Evolutionary conservation across 345 rosid species (phyloP).

Genomic region (Garcia nutans): DNA sequence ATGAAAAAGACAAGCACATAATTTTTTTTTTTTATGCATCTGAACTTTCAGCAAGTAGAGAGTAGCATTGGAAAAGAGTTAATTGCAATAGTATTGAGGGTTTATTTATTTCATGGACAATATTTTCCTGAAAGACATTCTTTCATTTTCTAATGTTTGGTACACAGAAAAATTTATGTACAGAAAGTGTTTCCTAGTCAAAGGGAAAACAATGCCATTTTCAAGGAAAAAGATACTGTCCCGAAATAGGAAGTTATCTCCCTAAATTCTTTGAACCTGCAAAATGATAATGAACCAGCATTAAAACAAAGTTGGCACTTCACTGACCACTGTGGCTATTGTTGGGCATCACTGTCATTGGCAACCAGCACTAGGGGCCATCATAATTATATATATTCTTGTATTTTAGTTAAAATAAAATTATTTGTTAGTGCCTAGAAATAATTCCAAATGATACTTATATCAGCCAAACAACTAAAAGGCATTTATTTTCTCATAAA

Average conservation of each 20-base stretch:
- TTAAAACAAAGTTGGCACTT: neutral
- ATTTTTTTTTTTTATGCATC: neutral
- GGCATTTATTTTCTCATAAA: too few relatives aligned
- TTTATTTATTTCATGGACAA: neutral
- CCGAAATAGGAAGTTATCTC: neutral
- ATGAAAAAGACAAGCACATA: neutral
- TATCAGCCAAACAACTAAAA: too few relatives aligned
- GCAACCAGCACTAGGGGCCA: neutral
- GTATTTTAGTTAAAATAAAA: too few relatives aligned
- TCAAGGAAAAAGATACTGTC: neutral
- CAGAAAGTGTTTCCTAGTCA: neutral
- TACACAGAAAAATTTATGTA: neutral
- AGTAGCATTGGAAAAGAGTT: neutral
- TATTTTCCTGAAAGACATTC: too few relatives aligned
- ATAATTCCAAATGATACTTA: too few relatives aligned
- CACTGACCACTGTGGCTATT: neutral
- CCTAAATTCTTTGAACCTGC: neutral
- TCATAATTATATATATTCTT: too few relatives aligned
- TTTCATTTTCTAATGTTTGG: neutral
- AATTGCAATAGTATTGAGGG: neutral
- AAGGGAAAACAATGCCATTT: neutral
- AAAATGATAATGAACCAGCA: neutral
- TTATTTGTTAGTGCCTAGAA: too few relatives aligned
- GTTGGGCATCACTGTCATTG: neutral
- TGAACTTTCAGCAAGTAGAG: neutral